Base-by-base conservation (phyloP, 2,329 filamentous ascomycete genomes). In the Hymenoscyphus fructigenus region DNA sequence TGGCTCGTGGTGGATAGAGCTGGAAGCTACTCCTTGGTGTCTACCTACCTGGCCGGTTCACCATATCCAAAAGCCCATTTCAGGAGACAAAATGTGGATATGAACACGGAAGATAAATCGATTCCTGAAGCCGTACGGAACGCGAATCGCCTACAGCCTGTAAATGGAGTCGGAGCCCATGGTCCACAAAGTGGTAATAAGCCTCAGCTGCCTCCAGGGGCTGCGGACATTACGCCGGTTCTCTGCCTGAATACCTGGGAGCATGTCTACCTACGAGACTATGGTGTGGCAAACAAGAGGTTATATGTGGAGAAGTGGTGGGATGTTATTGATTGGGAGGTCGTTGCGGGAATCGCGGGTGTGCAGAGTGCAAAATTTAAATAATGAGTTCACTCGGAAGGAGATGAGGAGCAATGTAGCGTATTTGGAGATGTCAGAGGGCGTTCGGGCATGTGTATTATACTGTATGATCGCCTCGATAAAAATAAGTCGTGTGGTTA, bases 201-300 rank as follows among this genome's bases (percentile, higher is more conserved):
- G 29, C 75, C 74, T 15, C 78, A 76, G 63, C 77, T 84, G 65
- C 84, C 87, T 5, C 88, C 90, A 1, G 90, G 90, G 47, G 89
- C 88, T 65, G 84, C 87, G 68, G 84, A 90, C 59, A 78, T 93
- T 38, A 82, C 87, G 64, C 93, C 94, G 14, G 82, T 98, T 66
- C 81, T 99, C 72, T 97, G 94, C 76, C 85, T 98, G 66, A 98
- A 93, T 80, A 97, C 93, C 5, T 99, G 95, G 95, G 90, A 98
- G 82, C 95, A 98, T 79, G 89, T 90, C 9, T 99, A 91, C 87
- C 80, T 98, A 76, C 85, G 86, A 63, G 93, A 98, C 77, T 97
- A 91, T 78, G 86, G 86, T 60, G 75, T 88, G 34, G 82, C 82
- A 10, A 92, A 92, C 59, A 99, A 97, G 86, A 81, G 83, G 61